Base-by-base conservation (phyloP, 805 yeast species). In the Novakomyces olei region DNA sequence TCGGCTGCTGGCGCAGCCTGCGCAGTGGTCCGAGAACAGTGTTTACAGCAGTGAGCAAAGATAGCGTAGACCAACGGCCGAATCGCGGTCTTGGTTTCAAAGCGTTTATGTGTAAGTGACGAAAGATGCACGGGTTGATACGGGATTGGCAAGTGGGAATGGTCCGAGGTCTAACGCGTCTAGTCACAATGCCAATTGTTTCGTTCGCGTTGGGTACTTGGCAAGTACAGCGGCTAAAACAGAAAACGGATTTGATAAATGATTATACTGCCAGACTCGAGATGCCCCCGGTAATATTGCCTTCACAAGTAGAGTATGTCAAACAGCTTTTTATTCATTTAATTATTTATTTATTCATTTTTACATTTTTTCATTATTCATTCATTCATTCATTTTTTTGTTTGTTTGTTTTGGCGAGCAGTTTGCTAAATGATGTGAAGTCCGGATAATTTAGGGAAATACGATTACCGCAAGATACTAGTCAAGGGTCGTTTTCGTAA, bases 131-230 rank as follows among this genome's bases (percentile, higher is more conserved):
- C n/a, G n/a, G n/a, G n/a, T n/a, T n/a, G n/a, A n/a, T n/a, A n/a
- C n/a, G n/a, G n/a, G n/a, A n/a, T n/a, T n/a, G n/a, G n/a, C n/a
- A n/a, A n/a, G n/a, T n/a, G n/a, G n/a, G n/a, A n/a, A n/a, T n/a
- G n/a, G n/a, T n/a, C n/a, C n/a, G n/a, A n/a, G n/a, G n/a, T n/a
- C n/a, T n/a, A n/a, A n/a, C n/a, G n/a, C n/a, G n/a, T n/a, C n/a
- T n/a, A 22, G 24, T 22, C 19, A 25, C 22, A 6, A 27, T 91
- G 73, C 98, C 98, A 0, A 61, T 81, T 1, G 62, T 81, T 2
- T 69, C 93, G 7, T 77, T 85, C 48, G 72, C 71, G 30, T 56
- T 88, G 28, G 98, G 96, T 2, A 66, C 81, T 35, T 88, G 98
- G 98, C 98, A 88, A 55, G 69, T 78, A 29, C 60, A 67, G 43